phyloP scores from a whole-genome alignment of 495 filamentous ascomycete species.

The Aspergillus mulundensis region DNA sequence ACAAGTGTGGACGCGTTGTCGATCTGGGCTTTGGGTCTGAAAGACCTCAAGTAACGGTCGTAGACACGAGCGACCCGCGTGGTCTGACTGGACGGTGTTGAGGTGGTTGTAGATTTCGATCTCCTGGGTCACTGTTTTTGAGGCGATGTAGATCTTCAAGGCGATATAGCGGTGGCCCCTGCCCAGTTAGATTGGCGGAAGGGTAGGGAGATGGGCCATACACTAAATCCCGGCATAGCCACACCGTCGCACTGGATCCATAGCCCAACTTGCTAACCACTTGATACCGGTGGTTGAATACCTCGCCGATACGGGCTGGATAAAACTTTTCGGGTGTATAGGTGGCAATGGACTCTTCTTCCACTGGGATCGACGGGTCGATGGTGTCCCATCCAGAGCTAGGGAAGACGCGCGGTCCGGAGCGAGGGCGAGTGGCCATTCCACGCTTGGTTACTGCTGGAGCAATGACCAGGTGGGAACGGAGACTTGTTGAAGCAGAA shows the following conservation, averaged over 20 bases:
- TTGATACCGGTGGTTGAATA: slow-evolving; percentile 35
- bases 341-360: slow-evolving; percentile 24
- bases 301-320: slow-evolving; percentile 38
- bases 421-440: too few relatives aligned
- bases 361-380: slow-evolving; percentile 15
- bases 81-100: slow-evolving; percentile 17
- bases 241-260: slow-evolving; percentile 48
- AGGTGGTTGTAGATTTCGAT: slow-evolving; percentile 33
- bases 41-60: slow-evolving; percentile 35
- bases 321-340: slow-evolving; percentile 28
- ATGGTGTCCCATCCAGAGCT: slow-evolving; percentile 19
- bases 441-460: too few relatives aligned
- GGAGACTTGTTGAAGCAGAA: too few relatives aligned
- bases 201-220: slow-evolving; percentile 3
- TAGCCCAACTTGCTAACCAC: slow-evolving; percentile 46
- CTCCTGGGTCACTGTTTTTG: slow-evolving; percentile 24
- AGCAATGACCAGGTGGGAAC: too few relatives aligned
- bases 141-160: slow-evolving; percentile 24
- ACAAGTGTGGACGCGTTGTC: too few relatives aligned
- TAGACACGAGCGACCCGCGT: slow-evolving; percentile 30
- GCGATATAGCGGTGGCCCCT: too few relatives aligned
- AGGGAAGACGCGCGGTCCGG: slow-evolving; percentile 14
- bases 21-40: slow-evolving; percentile 14
- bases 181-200: too few relatives aligned
- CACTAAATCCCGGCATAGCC: slow-evolving; percentile 47